Conservation (phyloP, 352 stramenopile species). For the Paralagenidium karlingii region DNA sequence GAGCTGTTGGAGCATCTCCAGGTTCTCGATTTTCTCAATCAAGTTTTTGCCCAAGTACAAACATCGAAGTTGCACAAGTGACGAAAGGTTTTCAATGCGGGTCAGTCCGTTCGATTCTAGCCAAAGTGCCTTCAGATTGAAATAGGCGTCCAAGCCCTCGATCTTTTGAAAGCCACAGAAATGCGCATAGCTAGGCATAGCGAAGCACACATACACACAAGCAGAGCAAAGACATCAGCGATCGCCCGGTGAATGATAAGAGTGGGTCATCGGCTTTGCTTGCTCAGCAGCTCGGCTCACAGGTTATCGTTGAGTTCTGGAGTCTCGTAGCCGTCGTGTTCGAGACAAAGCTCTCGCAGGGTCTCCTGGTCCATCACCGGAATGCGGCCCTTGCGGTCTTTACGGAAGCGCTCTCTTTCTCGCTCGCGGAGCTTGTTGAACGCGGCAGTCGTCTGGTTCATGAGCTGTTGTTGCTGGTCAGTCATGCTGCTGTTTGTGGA, state of each 20-base stretch:
- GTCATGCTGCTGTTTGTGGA: not conserved
- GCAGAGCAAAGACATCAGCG: not conserved
- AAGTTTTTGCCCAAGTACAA: conserved; percentile 92
- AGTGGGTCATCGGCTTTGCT: no score
- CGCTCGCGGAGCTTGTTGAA: conserved; percentile 44
- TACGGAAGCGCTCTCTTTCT: conserved; percentile 54
- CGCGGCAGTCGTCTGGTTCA: conserved; percentile 16
- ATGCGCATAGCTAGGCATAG: conserved; percentile 48
- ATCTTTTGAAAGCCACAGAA: conserved; percentile 92
- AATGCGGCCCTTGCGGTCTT: conserved; percentile 50
- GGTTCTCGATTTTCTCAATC: conserved; percentile 67
- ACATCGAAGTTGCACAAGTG: conserved; percentile 74
- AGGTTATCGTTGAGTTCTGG: conserved; percentile 92
- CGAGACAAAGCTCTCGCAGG: conserved; percentile 70
- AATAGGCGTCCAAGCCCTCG: conserved; percentile 90
- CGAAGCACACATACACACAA: not conserved
- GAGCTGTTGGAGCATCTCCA: conserved; percentile 48
- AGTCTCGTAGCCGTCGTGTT: conserved; percentile 91
- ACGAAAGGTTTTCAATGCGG: conserved; percentile 67
- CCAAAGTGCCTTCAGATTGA: conserved; percentile 90
- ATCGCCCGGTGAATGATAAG: not conserved
- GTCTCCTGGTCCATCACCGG: conserved; percentile 84
- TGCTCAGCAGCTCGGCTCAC: conserved; percentile 44
- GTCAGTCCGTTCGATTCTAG: conserved; percentile 91
- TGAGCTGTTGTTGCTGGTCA: not conserved